phyloP scores from a whole-genome alignment of 306 rosid genomes.

The Crataegus laevigata region DNA sequence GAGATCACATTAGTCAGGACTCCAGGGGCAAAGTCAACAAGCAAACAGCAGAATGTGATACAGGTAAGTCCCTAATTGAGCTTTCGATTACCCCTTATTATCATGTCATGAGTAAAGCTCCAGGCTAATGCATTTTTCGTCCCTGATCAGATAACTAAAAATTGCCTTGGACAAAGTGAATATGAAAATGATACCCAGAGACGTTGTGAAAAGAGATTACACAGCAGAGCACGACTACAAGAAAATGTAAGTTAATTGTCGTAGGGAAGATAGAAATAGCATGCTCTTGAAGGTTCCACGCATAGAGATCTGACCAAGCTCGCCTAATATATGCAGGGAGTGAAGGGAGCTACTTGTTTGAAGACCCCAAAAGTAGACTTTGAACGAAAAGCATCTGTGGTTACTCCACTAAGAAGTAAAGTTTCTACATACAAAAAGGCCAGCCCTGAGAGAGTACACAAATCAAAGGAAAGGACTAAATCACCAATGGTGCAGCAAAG shows the following conservation, averaged over 20 bases:
- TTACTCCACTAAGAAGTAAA: slow-evolving; percentile 13
- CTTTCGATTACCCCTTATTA: neutral
- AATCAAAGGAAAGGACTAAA: slow-evolving; percentile 23
- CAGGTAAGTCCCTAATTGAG: slow-evolving; percentile 19
- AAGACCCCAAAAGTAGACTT: slow-evolving; percentile 9
- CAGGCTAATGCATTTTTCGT: neutral
- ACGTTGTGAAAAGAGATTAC: slow-evolving; percentile 24
- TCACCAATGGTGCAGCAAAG: slow-evolving; percentile 24
- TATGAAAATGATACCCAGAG: slow-evolving; percentile 20
- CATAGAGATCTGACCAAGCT: neutral
- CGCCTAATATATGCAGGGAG: slow-evolving; percentile 29
- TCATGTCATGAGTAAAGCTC: neutral
- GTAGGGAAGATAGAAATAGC: neutral
- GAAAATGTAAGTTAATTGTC: slow-evolving; percentile 30
- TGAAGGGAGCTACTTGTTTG: slow-evolving; percentile 10
- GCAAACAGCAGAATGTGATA: slow-evolving; percentile 22
- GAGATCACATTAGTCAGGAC: slow-evolving; percentile 33
- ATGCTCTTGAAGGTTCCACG: neutral
- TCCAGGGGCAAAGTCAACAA: slow-evolving; percentile 25
- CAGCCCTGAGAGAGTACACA: slow-evolving; percentile 1
- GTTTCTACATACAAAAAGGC: slow-evolving; percentile 21
- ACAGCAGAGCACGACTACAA: slow-evolving; percentile 16
- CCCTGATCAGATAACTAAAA: slow-evolving; percentile 33
- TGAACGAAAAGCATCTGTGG: slow-evolving; percentile 28
- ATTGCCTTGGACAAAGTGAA: slow-evolving; percentile 8